Evolutionary conservation across 2,329 filamentous ascomycete genomes (phyloP), one percentile per base, ranked within the genome.

Genomic region (Chaetomium olivaceum): DNA sequence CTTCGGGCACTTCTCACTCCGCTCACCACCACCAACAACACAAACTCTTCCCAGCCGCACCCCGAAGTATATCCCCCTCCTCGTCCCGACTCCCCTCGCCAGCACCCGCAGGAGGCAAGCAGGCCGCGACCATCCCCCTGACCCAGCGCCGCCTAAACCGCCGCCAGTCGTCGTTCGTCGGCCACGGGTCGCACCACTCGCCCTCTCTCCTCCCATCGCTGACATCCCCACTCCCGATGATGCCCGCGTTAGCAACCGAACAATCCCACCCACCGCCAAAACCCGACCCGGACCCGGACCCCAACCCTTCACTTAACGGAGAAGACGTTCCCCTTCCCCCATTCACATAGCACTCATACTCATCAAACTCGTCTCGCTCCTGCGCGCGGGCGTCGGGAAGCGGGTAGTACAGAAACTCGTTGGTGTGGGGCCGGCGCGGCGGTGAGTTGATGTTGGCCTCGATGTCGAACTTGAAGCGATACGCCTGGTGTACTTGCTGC

Each of bases 401-500:
- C 23, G 77, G 76, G 70, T 79, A 80, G 68, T 76, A 77, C 5
- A 76, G 69, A 56, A 80, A 71, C 67, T 77, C 75, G 69, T 80
- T 80, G 60, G 77, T 74, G 62, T 81, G 79, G 7, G 80, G 80
- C 3, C 79, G 76, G 14, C 79, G 76, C 4, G 78, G 75, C 62
- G 77, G 77, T 65, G 78, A 75, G 71, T 81, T 81, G 71, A 81
- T 78, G 71, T 80, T 80, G 65, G 77, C 76, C 63, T 81, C 80
- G 61, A 81, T 78, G 71, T 82, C 80, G 67, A 80, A 81, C 68
- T 80, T 80, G 74, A 79, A 81, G 64, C 80, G 77, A 70, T 81
- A 81, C 3, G 78, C 77, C 65, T 81, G 78, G 71, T 79, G 80
- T 16, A 81, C 74, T 46, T 63, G 67, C 36, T 68, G 67, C 36